These are phyloP conservation scores for Stramenopiles sp. DNA, from an alignment of 352 stramenopile species.

Conservation along the genomic window DNA sequence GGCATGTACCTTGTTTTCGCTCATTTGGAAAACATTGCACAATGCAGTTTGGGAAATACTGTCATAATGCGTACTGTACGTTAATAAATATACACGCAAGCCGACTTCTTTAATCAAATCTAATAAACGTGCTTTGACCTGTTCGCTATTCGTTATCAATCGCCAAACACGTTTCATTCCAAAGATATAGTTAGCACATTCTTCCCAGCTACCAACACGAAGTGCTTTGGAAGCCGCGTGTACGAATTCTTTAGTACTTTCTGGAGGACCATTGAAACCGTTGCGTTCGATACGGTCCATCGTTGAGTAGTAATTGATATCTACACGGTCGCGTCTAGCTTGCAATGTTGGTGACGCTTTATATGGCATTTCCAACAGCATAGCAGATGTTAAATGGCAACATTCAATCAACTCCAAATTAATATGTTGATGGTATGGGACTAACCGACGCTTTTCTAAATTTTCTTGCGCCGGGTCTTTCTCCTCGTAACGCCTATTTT, in stretches of 20 bases:
- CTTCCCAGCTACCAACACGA: conserved; percentile 81
- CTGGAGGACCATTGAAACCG: conserved; percentile 88
- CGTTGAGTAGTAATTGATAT: too few species aligned
- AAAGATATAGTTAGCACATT: conserved; percentile 18
- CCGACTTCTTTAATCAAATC: conserved; percentile 86
- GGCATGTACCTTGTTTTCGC: conserved; percentile 79
- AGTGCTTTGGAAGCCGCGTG: conserved; percentile 80
- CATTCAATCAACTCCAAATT: conserved; percentile 94
- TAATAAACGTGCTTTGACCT: conserved; percentile 67
- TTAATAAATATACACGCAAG: conserved; percentile 84
- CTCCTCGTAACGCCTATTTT: conserved; percentile 49
- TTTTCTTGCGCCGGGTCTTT: conserved; percentile 89
- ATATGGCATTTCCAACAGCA: conserved; percentile 95
- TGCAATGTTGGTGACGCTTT: conserved; percentile 83
- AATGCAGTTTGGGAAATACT: conserved; percentile 74
- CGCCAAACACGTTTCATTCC: neutral
- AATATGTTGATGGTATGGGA: conserved; percentile 98
- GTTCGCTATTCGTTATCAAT: conserved; percentile 41
- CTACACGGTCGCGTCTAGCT: too few species aligned
- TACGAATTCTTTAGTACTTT: conserved; percentile 91
- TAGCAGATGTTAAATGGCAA: conserved; percentile 87
- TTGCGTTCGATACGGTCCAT: conserved; percentile 62
- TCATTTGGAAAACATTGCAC: conserved; percentile 90
- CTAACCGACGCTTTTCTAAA: conserved; percentile 78
- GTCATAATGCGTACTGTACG: conserved; percentile 86